Conservation (phyloP, 495 filamentous ascomycete species). For the Chaetomium fimeti region DNA sequence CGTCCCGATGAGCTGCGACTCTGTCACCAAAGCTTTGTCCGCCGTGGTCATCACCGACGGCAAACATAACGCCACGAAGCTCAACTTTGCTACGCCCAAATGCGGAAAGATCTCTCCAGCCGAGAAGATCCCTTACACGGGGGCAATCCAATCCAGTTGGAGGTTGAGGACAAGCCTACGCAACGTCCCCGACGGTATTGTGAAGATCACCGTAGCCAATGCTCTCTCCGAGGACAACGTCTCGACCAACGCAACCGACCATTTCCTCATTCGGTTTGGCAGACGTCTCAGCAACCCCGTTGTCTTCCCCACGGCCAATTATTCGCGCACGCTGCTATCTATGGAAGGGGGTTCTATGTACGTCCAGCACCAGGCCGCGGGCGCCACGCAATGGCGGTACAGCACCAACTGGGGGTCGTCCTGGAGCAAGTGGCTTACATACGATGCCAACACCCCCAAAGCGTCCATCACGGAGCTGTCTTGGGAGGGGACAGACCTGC, state of each 20-base stretch:
- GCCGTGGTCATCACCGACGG: slow-evolving; percentile 24
- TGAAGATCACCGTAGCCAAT: slow-evolving; percentile 61
- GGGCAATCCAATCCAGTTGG: slow-evolving; percentile 57
- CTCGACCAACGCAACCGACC: slow-evolving; percentile 52
- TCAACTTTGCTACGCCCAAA: slow-evolving; percentile 55
- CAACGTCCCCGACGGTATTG: slow-evolving; percentile 64
- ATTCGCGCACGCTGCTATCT: slow-evolving; percentile 53
- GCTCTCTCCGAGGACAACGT: slow-evolving; percentile 37
- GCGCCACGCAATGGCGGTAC: slow-evolving; percentile 65
- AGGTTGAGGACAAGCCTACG: slow-evolving; percentile 53
- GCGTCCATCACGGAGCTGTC: slow-evolving; percentile 35
- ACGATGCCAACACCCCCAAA: slow-evolving; percentile 50
- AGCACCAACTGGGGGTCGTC: slow-evolving; percentile 60
- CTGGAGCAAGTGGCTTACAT: slow-evolving; percentile 60
- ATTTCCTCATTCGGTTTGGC: slow-evolving; percentile 55
- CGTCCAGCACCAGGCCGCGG: slow-evolving; percentile 59
- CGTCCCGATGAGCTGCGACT: slow-evolving; percentile 60
- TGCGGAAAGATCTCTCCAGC: slow-evolving; percentile 26
- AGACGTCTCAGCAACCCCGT: slow-evolving; percentile 50
- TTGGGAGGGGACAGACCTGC: slow-evolving; percentile 62
- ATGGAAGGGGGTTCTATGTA: slow-evolving; percentile 39
- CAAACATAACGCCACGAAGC: not conserved
- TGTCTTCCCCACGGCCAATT: slow-evolving; percentile 61
- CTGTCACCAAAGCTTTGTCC: slow-evolving; percentile 50
- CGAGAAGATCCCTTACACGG: slow-evolving; percentile 29